These are phyloP conservation scores for Pisolithus microcarpus DNA, from an alignment of 768 basidiomycete genomes.

Conservation along the genomic window DNA sequence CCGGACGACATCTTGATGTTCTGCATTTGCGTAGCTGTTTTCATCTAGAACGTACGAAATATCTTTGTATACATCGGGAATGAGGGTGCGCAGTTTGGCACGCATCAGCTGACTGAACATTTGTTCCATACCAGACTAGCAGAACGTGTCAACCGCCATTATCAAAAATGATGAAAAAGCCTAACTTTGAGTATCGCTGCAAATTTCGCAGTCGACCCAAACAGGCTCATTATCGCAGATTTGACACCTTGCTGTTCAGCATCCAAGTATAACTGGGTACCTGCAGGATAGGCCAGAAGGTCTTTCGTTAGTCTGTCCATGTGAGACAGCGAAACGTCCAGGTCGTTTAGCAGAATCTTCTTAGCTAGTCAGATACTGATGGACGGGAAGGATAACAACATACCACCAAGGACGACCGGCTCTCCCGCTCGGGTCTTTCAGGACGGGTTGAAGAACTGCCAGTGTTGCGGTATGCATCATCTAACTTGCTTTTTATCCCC, in stretches of 20 bases:
- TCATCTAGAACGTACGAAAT: constrained; percentile 86
- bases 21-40: constrained; percentile 73
- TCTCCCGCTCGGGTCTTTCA: constrained; percentile 79
- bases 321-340: constrained; percentile 88
- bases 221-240: constrained; percentile 42
- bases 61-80: constrained; percentile 87
- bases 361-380: not conserved
- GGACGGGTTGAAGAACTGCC: constrained; percentile 40
- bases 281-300: constrained; percentile 42
- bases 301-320: constrained; percentile 77
- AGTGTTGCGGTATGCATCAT: constrained; percentile 70
- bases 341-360: constrained; percentile 85
- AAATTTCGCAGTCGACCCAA: constrained; percentile 55
- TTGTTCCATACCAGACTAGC: constrained; percentile 79
- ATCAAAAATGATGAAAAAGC: not conserved
- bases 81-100: constrained; percentile 75
- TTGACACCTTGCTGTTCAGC: constrained; percentile 47
- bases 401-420: constrained; percentile 75
- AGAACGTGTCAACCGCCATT: constrained; percentile 2
- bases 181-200: constrained; percentile 66
- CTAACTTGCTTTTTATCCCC: constrained; percentile 77
- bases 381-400: constrained; percentile 23
- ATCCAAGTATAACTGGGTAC: constrained; percentile 63
- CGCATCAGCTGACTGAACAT: constrained; percentile 92
- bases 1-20: constrained; percentile 77